Evolutionary conservation across 2,329 filamentous ascomycete species (phyloP).

Genomic region (Xylogone sp.): DNA sequence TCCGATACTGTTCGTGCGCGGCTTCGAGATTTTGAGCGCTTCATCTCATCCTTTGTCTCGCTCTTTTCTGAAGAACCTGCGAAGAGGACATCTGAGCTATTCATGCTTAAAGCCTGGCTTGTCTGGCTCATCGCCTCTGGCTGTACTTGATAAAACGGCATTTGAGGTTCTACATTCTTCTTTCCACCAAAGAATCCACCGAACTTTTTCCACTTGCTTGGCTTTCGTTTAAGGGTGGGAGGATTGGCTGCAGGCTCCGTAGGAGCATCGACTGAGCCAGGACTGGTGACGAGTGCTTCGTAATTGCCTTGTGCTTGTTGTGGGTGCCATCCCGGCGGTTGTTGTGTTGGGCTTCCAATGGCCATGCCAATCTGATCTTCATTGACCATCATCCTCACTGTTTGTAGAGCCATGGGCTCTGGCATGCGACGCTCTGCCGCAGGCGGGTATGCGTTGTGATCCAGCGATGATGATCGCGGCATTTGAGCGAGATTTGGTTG

Average conservation of each 20-base stretch:
- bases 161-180: slow-evolving; percentile 24
- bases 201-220: slow-evolving; percentile 58
- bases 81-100: slow-evolving; percentile 6
- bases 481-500: slow-evolving; percentile 17
- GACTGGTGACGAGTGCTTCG: slow-evolving; percentile 20
- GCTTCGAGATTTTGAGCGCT: slow-evolving; percentile 11
- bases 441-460: slow-evolving; percentile 8
- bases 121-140: slow-evolving; percentile 12
- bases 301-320: slow-evolving; percentile 6
- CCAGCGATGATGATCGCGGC: slow-evolving; percentile 10
- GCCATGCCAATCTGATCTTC: slow-evolving; percentile 62
- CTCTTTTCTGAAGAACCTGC: slow-evolving; percentile 7
- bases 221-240: slow-evolving; percentile 32
- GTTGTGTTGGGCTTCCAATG: slow-evolving; percentile 62
- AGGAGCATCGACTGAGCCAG: slow-evolving; percentile 15
- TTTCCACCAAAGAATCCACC: slow-evolving; percentile 39
- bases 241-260: slow-evolving; percentile 6
- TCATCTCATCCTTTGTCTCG: no score
- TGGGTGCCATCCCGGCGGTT: slow-evolving; percentile 17
- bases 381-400: slow-evolving; percentile 15
- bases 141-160: slow-evolving; percentile 27
- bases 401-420: slow-evolving; percentile 14
- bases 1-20: slow-evolving; percentile 18
- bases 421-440: slow-evolving; percentile 9
- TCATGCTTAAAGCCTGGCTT: slow-evolving; percentile 6